Evolutionary conservation across 2,329 filamentous ascomycete species (phyloP).

Genomic region (Hirsutella rhossiliensis): DNA sequence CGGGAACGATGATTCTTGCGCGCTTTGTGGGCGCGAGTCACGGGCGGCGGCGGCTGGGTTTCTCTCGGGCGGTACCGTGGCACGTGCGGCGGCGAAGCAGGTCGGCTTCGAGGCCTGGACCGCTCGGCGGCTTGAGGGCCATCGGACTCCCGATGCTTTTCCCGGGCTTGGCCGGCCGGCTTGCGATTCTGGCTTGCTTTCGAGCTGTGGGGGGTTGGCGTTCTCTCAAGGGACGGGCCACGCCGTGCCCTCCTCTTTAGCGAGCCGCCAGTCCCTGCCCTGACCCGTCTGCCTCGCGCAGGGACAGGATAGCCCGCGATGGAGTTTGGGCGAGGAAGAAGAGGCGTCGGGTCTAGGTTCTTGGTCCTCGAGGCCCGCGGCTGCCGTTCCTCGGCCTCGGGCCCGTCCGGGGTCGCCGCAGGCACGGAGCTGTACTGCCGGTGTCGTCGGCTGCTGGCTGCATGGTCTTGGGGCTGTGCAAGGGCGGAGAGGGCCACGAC

Average conservation of each 20-base stretch:
- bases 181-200: background rate
- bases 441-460: no score
- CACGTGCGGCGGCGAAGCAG: conserved; percentile 5
- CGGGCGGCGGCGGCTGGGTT: background rate
- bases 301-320: conserved; percentile 2
- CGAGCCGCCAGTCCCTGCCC: background rate
- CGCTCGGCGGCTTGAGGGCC: background rate
- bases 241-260: background rate
- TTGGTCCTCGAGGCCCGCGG: background rate
- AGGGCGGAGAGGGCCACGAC: no score
- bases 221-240: background rate
- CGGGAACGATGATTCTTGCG: background rate
- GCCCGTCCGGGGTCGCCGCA: no score
- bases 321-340: background rate
- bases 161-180: conserved; percentile 1
- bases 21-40: background rate
- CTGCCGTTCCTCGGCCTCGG: background rate
- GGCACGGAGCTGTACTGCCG: no score
- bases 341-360: background rate
- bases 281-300: background rate
- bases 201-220: background rate
- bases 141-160: no score
- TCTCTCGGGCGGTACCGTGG: conserved; percentile 4
- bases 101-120: background rate
- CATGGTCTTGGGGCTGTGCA: no score